phyloP scores from a whole-genome alignment of 75 land plant species.

The Cunninghamia lanceolata region DNA sequence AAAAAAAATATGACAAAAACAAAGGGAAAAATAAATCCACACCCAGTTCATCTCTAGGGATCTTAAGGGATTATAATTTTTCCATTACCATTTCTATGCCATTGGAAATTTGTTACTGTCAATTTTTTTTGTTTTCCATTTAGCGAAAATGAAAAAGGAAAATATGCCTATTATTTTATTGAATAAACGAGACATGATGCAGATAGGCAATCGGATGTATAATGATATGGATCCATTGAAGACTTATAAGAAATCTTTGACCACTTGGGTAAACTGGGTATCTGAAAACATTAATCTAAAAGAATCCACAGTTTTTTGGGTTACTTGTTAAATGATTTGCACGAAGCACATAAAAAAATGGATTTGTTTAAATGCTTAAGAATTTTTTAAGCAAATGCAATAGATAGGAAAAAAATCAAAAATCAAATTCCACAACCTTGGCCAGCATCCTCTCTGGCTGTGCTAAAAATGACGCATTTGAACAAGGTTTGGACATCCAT shows the following conservation, averaged over 20 bases:
- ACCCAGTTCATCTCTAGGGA: background rate
- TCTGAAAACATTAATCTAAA: constrained; percentile 32
- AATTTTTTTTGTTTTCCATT: background rate
- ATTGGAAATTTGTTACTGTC: background rate
- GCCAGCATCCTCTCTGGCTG: too few relatives aligned
- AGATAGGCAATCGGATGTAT: constrained; percentile 22
- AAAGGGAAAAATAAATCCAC: too few relatives aligned
- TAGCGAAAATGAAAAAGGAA: background rate
- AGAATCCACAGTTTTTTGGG: constrained; percentile 49
- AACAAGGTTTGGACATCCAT: too few relatives aligned
- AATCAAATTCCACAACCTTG: too few relatives aligned
- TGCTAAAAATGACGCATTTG: too few relatives aligned
- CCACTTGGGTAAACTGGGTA: constrained; percentile 77
- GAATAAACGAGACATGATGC: constrained; percentile 49
- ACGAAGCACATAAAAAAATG: too few relatives aligned
- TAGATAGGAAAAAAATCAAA: too few relatives aligned
- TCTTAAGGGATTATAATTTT: background rate
- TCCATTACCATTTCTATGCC: background rate
- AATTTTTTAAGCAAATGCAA: too few relatives aligned
- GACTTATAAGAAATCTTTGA: constrained; percentile 48
- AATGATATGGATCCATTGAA: constrained; percentile 44
- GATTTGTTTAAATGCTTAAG: too few relatives aligned
- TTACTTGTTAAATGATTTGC: too few relatives aligned
- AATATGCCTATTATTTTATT: background rate
- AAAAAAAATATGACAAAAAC: too few relatives aligned